Percentiles rank a stretch among this genome's conserved stretches.
Evolutionary conservation across 192 early-diverging fungal species (phyloP).

Genomic region (Glomus cerebriforme): DNA sequence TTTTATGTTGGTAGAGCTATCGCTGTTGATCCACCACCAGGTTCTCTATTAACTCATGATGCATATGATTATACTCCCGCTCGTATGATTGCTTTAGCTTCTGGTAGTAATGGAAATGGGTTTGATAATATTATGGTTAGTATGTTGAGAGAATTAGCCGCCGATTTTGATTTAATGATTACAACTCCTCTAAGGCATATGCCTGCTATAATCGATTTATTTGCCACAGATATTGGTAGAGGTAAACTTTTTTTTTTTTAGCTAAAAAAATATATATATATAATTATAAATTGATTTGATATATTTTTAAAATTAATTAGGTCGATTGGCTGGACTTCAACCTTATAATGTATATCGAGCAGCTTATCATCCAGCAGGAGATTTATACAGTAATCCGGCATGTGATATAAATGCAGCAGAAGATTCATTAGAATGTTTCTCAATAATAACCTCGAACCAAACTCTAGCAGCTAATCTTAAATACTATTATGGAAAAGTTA

Average conservation of each 20-base stretch:
- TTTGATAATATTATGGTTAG: conserved; percentile 16
- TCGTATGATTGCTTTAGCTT: conserved; percentile 6
- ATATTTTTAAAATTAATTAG: background rate
- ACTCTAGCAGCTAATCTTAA: background rate
- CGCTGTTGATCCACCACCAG: background rate
- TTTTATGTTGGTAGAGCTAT: conserved; percentile 12
- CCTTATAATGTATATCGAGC: background rate
- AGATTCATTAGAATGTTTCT: conserved; percentile 18
- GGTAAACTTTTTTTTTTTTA: background rate
- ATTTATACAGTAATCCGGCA: background rate
- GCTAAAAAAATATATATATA: background rate
- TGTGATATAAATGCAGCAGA: background rate
- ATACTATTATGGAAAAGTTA: background rate
- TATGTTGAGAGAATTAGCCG: conserved; percentile 1
- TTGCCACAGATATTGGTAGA: background rate
- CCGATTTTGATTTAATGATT: conserved; percentile 9
- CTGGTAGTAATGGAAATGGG: background rate
- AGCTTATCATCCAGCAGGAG: background rate
- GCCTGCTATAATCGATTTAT: conserved; percentile 7
- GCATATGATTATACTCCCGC: background rate
- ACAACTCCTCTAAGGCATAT: conserved; percentile 11
- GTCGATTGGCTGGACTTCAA: background rate
- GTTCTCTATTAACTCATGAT: too few species aligned
- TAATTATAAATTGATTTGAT: background rate
- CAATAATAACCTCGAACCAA: background rate